phyloP scores from a whole-genome alignment of 1,139 yeast species.

The Debaryomycetaceae sp. region DNA sequence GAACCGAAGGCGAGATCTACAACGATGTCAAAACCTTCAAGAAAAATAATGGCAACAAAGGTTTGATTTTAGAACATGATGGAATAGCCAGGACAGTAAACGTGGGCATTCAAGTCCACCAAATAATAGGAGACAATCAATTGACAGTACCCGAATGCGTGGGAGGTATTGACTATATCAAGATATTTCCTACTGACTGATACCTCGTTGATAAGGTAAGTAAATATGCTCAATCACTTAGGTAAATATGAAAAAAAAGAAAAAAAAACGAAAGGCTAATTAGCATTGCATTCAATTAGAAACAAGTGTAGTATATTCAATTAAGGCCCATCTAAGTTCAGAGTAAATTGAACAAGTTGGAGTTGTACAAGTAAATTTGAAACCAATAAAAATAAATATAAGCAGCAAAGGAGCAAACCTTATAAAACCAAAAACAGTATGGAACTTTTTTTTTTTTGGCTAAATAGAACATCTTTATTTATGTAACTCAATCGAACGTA shows the following conservation, averaged over 20 bases:
- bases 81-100: slow-evolving; percentile 64
- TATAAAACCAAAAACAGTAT: no score
- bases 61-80: slow-evolving; percentile 84
- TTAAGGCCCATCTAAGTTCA: no score
- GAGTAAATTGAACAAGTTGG: no score
- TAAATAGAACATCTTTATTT: background rate
- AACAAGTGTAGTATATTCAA: no score
- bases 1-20: slow-evolving; percentile 50
- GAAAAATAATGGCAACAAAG: slow-evolving; percentile 35
- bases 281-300: no score
- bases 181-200: slow-evolving; percentile 16
- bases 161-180: slow-evolving; percentile 53
- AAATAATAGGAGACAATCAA: slow-evolving; percentile 54
- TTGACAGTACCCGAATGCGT: slow-evolving; percentile 84
- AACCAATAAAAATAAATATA: no score
- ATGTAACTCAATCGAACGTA: background rate
- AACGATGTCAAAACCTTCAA: slow-evolving; percentile 57
- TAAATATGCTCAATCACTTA: background rate
- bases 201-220: background rate
- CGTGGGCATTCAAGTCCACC: slow-evolving; percentile 57
- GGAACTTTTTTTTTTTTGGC: no score
- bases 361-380: no score
- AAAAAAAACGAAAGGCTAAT: no score
- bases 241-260: background rate
- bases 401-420: no score